Percentiles rank a stretch among this genome's conserved stretches.
Conservation (phyloP, 2,329 filamentous ascomycete species). For the Monilinia laxa region DNA sequence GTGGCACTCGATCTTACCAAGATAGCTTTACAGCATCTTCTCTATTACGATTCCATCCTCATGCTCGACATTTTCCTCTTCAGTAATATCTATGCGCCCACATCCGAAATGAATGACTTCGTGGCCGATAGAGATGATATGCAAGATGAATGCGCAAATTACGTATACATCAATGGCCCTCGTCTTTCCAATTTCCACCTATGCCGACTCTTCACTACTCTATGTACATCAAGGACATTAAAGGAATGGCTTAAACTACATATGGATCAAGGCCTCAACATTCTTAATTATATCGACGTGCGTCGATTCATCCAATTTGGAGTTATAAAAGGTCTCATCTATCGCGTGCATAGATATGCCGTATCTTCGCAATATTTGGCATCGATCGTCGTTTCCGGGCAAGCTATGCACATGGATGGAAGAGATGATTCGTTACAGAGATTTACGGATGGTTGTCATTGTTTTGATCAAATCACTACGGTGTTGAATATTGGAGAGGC, state of each 20-base stretch:
- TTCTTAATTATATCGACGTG: constrained; percentile 78
- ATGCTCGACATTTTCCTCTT: constrained; percentile 96
- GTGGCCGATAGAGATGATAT: constrained; percentile 70
- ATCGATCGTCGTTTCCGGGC: constrained; percentile 35
- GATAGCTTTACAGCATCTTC: constrained; percentile 80
- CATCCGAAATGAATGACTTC: constrained; percentile 75
- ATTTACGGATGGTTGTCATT: constrained; percentile 73
- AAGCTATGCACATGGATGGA: constrained; percentile 37
- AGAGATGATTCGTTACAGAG: constrained; percentile 49
- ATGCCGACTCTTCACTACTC: constrained; percentile 80
- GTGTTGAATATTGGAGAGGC: constrained; percentile 69
- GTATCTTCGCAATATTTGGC: constrained; percentile 65
- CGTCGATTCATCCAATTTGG: constrained; percentile 93
- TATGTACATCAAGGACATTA: constrained; percentile 79
- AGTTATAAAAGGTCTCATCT: constrained; percentile 90
- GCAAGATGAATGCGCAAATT: constrained; percentile 83
- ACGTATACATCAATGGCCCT: constrained; percentile 54
- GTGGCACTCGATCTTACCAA: constrained; percentile 84
- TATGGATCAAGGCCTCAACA: constrained; percentile 60
- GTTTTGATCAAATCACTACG: constrained; percentile 80
- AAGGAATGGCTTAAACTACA: constrained; percentile 83
- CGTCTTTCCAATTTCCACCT: constrained; percentile 61
- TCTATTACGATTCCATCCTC: constrained; percentile 89
- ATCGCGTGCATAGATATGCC: constrained; percentile 89
- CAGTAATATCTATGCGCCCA: constrained; percentile 82